Conservation (phyloP, 768 basidiomycete species). For the Mycena vitilis region DNA sequence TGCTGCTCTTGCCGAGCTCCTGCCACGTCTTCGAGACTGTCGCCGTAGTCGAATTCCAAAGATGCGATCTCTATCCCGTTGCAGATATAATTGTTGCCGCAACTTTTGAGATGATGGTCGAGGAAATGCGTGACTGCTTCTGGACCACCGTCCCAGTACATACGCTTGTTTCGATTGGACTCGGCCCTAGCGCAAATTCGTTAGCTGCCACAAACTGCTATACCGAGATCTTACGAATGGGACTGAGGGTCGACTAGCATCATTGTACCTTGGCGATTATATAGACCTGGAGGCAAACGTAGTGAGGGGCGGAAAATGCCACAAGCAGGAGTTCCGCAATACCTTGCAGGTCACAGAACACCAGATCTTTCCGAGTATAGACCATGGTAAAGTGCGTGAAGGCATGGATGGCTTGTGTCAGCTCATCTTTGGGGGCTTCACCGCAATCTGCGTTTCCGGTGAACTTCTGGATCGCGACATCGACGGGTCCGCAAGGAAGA, state of each 20-base stretch:
- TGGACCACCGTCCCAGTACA: conserved; percentile 26
- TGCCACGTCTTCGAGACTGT: too few species aligned
- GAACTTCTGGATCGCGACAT: conserved; percentile 36
- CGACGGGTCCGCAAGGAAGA: conserved; percentile 33
- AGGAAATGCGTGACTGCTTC: conserved; percentile 20
- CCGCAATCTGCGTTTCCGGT: conserved; percentile 39
- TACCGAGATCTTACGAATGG: conserved; percentile 14
- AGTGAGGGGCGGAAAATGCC: too few species aligned
- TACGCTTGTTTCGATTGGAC: background rate
- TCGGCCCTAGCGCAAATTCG: conserved; percentile 1
- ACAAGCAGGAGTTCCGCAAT: too few species aligned
- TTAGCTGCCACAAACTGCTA: background rate
- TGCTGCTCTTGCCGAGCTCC: too few species aligned
- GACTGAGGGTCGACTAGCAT: conserved; percentile 21
- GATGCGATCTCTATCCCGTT: background rate
- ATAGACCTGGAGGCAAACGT: conserved; percentile 16
- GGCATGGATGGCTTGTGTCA: conserved; percentile 38
- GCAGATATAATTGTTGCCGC: conserved; percentile 21
- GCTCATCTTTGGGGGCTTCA: conserved; percentile 2
- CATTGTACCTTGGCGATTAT: conserved; percentile 18
- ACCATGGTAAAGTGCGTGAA: conserved; percentile 33
- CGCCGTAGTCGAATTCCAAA: background rate
- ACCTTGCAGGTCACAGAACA: conserved; percentile 31
- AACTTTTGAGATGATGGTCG: conserved; percentile 18
- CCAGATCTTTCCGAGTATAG: background rate